phyloP scores from a whole-genome alignment of 192 early-diverging fungal species.

The Thamnidium elegans region DNA sequence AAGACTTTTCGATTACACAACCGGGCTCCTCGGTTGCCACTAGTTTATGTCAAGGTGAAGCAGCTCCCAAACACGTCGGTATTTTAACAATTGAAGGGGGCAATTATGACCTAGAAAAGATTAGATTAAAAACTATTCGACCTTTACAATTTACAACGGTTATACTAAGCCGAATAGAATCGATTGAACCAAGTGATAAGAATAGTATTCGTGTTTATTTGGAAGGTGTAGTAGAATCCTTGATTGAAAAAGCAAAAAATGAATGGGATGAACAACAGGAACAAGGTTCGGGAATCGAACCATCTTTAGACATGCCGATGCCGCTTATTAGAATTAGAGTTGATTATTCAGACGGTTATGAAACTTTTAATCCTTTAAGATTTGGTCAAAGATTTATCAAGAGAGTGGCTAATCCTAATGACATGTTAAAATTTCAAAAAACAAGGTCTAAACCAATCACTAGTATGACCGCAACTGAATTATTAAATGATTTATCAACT shows the following conservation, averaged over 20 bases:
- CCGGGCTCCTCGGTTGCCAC: constrained; percentile 94
- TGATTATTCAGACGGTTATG: constrained; percentile 83
- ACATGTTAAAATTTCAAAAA: constrained; percentile 81
- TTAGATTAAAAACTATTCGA: constrained; percentile 76
- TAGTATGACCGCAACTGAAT: constrained; percentile 1
- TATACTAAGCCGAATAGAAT: constrained; percentile 47
- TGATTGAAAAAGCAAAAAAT: constrained; percentile 65
- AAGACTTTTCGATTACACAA: constrained; percentile 79
- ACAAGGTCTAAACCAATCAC: constrained; percentile 32
- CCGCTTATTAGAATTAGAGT: constrained; percentile 83
- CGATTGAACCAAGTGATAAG: constrained; percentile 52
- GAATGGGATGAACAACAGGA: constrained; percentile 45
- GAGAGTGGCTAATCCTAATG: constrained; percentile 83
- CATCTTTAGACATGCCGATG: constrained; percentile 50
- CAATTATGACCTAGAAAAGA: constrained; percentile 70
- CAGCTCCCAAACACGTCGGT: constrained; percentile 59
- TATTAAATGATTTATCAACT: constrained; percentile 34
- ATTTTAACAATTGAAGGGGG: constrained; percentile 62
- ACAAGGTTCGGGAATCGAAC: not conserved
- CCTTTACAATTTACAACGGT: constrained; percentile 83
- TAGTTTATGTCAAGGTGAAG: constrained; percentile 81
- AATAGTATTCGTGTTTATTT: constrained; percentile 53
- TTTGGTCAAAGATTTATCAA: constrained; percentile 83
- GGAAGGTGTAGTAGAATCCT: constrained; percentile 52
- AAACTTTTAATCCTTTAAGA: constrained; percentile 79